Conservation (phyloP, 257 asterid species). For the Solanum verrucosum region DNA sequence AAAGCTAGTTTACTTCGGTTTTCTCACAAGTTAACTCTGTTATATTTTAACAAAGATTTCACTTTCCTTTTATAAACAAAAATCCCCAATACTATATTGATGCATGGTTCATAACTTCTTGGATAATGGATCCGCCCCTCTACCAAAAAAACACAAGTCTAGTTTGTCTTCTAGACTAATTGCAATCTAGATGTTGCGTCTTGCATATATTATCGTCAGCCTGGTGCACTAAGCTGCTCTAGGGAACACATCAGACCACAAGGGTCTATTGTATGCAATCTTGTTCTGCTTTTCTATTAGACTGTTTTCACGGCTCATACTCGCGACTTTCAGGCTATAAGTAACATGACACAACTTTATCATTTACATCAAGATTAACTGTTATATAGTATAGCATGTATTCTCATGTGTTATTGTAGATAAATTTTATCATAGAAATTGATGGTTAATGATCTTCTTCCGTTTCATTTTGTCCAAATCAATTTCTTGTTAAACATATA, state of each 20-base stretch:
- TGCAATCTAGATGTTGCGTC: neutral
- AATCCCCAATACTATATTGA: too few relatives aligned
- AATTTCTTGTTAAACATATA: neutral
- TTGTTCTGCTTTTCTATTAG: neutral
- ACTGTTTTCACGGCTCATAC: accelerated
- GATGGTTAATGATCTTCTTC: neutral
- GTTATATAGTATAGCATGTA: neutral
- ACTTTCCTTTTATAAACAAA: neutral
- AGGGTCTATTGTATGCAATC: neutral
- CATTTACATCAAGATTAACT: accelerated
- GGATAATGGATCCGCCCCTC: neutral
- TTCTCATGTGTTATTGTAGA: neutral
- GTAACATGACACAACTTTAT: neutral
- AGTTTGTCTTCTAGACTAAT: neutral
- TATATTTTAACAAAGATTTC: neutral
- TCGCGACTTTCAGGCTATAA: accelerated
- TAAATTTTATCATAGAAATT: neutral
- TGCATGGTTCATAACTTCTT: neutral
- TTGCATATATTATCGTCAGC: too few relatives aligned
- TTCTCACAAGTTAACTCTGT: neutral
- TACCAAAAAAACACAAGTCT: neutral
- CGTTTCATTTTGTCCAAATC: neutral
- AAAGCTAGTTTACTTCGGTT: neutral
- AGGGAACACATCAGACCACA: too few relatives aligned
- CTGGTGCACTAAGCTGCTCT: neutral